Conservation (phyloP, 768 basidiomycete genomes). For the Termitomyces sp. region DNA sequence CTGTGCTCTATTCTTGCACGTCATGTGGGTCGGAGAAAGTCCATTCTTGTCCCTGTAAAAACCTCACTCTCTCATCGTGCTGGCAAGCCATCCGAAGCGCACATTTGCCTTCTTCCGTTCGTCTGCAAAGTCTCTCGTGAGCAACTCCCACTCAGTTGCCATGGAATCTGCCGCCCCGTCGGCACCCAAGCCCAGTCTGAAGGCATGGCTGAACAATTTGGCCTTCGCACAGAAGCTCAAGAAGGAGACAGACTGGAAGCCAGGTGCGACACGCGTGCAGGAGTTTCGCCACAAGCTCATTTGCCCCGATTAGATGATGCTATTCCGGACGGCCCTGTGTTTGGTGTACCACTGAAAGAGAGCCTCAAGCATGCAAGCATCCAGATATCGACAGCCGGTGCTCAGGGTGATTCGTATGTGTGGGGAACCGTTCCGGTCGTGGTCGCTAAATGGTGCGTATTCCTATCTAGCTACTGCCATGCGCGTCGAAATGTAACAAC, state of each 20-base stretch:
- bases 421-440: slow-evolving; percentile 97
- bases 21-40: slow-evolving; percentile 14
- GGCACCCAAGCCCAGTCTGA: slow-evolving; percentile 49
- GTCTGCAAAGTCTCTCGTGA: not conserved
- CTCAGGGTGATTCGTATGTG: slow-evolving; percentile 77
- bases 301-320: slow-evolving; percentile 4
- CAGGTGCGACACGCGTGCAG: slow-evolving; percentile 26
- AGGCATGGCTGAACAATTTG: slow-evolving; percentile 82
- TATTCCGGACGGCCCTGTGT: slow-evolving; percentile 40
- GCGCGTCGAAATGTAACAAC: not conserved
- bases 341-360: slow-evolving; percentile 80
- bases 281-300: not conserved
- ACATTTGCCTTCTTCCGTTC: slow-evolving; percentile 12
- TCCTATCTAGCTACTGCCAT: slow-evolving; percentile 10
- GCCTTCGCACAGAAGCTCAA: slow-evolving; percentile 58
- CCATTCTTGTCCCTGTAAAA: slow-evolving; percentile 8
- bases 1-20: slow-evolving; percentile 12
- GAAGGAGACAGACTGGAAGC: slow-evolving; percentile 41
- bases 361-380: slow-evolving; percentile 85
- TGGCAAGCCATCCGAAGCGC: slow-evolving; percentile 13
- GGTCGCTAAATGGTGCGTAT: slow-evolving; percentile 88
- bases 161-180: slow-evolving; percentile 23
- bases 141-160: slow-evolving; percentile 3
- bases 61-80: slow-evolving; percentile 3
- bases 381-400: slow-evolving; percentile 86